Conservation (phyloP, 1,139 yeast genomes). For the Komagataea norvegica region DNA sequence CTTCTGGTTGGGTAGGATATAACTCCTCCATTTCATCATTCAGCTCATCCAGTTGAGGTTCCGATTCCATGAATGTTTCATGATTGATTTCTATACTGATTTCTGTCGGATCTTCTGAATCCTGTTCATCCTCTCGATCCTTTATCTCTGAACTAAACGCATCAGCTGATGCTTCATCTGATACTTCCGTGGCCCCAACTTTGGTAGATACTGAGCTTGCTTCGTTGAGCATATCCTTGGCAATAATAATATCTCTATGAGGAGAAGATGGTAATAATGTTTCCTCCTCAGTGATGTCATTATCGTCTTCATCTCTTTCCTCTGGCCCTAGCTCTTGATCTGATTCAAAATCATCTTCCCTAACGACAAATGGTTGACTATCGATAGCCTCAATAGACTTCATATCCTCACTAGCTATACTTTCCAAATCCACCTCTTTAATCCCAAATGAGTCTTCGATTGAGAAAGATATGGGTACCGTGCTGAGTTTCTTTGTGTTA, state of each 20-base stretch:
- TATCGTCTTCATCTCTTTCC: slow-evolving; percentile 5
- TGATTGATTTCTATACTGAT: slow-evolving; percentile 1
- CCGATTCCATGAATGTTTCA: slow-evolving; percentile 1
- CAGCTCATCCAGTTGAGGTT: slow-evolving; percentile 16
- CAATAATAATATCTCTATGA: slow-evolving; percentile 14
- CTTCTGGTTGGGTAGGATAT: slow-evolving; percentile 27
- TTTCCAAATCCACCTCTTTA: slow-evolving; percentile 9
- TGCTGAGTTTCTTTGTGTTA: slow-evolving; percentile 1
- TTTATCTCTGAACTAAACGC: background rate
- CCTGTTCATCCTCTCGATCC: slow-evolving; percentile 1
- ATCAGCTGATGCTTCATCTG: no score
- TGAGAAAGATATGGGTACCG: slow-evolving; percentile 5
- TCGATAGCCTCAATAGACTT: background rate
- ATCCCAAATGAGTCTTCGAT: slow-evolving; percentile 11
- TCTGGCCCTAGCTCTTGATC: slow-evolving; percentile 8
- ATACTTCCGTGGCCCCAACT: no score
- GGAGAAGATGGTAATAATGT: slow-evolving; percentile 15
- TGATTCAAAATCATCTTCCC: slow-evolving; percentile 16
- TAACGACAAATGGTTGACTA: slow-evolving; percentile 13
- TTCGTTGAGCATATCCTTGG: slow-evolving; percentile 13
- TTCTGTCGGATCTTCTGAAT: slow-evolving; percentile 1
- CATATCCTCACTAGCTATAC: background rate
- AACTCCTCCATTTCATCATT: slow-evolving; percentile 25
- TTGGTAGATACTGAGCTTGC: background rate
- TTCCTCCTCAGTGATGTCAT: background rate